Percentiles rank a stretch among this genome's conserved stretches.
Evolutionary conservation across 106 monocot genomes (phyloP).

Genomic region (Dioscorea zingiberensis): DNA sequence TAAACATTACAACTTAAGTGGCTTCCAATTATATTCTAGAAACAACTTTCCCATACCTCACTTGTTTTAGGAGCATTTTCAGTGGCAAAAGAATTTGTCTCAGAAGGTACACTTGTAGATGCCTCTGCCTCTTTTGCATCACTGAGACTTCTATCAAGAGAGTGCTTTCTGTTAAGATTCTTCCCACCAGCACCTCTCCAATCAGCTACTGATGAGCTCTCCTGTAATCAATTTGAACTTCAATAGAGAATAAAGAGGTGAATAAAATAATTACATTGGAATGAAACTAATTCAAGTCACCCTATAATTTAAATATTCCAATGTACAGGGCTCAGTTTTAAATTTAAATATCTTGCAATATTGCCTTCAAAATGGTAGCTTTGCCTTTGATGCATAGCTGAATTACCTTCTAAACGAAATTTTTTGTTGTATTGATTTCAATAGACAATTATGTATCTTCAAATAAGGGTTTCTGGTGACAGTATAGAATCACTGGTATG

Average conservation of each 20-base stretch:
- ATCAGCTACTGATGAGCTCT: constrained; percentile 44
- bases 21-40: not conserved
- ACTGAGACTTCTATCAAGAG: constrained; percentile 38
- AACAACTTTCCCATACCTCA: constrained; percentile 38
- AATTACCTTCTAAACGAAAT: too few species aligned
- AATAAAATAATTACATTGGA: not conserved
- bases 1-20: not conserved
- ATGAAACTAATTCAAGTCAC: not conserved
- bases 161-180: constrained; percentile 45
- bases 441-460: too few species aligned
- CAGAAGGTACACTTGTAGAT: constrained; percentile 48
- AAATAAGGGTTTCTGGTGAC: too few species aligned
- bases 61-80: constrained; percentile 24
- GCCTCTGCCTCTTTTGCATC: constrained; percentile 57
- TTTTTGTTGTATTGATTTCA: too few species aligned
- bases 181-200: constrained; percentile 50
- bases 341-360: not conserved
- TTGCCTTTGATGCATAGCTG: too few species aligned
- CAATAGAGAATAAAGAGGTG: not conserved
- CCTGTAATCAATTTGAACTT: constrained; percentile 28
- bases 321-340: not conserved
- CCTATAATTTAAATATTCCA: not conserved
- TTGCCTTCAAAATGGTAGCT: too few species aligned
- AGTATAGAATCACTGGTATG: too few species aligned
- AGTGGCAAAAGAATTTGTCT: constrained; percentile 26